Evolutionary conservation across 352 stramenopile genomes (phyloP).

Genomic region (Elongisporangium prolatum): DNA sequence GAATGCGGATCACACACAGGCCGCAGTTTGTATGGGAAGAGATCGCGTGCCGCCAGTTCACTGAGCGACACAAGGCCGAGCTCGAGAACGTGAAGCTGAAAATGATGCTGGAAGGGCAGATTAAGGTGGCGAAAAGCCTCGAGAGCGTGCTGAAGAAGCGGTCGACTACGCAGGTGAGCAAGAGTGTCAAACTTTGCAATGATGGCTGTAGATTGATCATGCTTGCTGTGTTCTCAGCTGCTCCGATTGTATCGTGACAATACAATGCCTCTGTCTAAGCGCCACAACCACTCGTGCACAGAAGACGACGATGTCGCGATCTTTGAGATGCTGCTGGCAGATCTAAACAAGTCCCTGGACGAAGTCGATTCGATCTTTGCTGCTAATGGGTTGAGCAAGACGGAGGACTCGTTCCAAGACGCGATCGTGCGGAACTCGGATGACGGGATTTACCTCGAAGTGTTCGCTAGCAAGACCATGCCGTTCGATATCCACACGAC

Average conservation of each 20-base stretch:
- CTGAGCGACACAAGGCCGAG: conserved; percentile 26
- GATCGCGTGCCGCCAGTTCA: conserved; percentile 31
- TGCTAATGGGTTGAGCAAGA: conserved; percentile 10
- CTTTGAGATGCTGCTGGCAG: conserved; percentile 26
- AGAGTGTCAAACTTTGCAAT: too few relatives aligned
- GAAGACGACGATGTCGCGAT: conserved; percentile 20
- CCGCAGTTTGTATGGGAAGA: conserved; percentile 20
- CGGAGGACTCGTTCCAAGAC: conserved; percentile 3
- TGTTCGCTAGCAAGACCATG: conserved; percentile 40
- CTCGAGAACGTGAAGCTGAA: conserved; percentile 44
- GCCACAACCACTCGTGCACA: conserved; percentile 19
- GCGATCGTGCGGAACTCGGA: conserved; percentile 6
- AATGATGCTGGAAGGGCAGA: conserved; percentile 34
- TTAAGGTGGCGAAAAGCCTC: conserved; percentile 25
- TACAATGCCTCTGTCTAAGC: conserved; percentile 23
- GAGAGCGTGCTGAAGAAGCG: conserved; percentile 27
- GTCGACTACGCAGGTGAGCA: conserved; percentile 18
- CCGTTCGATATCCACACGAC: conserved; percentile 35
- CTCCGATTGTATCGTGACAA: conserved; percentile 1
- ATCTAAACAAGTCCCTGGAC: conserved; percentile 32
- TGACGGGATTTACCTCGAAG: conserved; percentile 18
- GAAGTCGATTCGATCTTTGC: conserved; percentile 28
- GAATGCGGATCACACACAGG: neutral
- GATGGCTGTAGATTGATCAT: too few relatives aligned
- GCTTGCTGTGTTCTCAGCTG: neutral